Base-by-base conservation (phyloP, 371 early-diverging fungal genomes). In the Amoeboaphelidium occidentale region DNA sequence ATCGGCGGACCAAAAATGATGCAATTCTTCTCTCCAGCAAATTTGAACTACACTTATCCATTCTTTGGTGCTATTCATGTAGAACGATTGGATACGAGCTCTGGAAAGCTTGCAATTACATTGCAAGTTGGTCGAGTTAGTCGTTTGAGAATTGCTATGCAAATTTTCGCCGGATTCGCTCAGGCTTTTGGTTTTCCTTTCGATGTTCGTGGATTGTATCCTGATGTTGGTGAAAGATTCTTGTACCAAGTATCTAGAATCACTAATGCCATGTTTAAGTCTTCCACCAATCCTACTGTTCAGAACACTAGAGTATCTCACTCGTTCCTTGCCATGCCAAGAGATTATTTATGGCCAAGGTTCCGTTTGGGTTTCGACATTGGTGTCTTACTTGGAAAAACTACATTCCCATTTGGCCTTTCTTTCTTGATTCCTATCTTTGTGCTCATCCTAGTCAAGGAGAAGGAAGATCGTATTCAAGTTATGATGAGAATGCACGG, bases 401-500 rank as follows among this genome's bases (percentile, higher is more conserved):
- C 73, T 44, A 47, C 77, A 45, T 79, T 68, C 57, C 81, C 81
- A 23, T 81, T 78, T 51, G 81, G 76, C n/a, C 64, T 81, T 10
- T 67, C 70, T 3, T 81, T 81, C 60, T 52, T 81, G 56, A 53
- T 81, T 24, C 78, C 79, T 2, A 75, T 77, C 25, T 79, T 79
- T 60, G 73, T 72, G 3, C 63, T 78, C 27, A 67, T 61, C 22
- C 55, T 79, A 2, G 79, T 78, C 42, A 67, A 69, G 51, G 77
- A 77, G 53, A 78, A 79, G 58, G 79, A 79, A 52, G 70, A 72
- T 20, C 58, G 76, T 14, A 72, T 79, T 28, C 51, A 73, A 22
- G 62, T 74, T 43, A 79, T 79, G 78, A 76, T 79, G 77, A 55
- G 60, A 54, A 78, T 79, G 79, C 77, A 78, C 55, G 79, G 79